These are phyloP conservation scores for Colletotrichum tropicicola DNA, from an alignment of 2,329 filamentous ascomycete genomes.

Conservation along the genomic window DNA sequence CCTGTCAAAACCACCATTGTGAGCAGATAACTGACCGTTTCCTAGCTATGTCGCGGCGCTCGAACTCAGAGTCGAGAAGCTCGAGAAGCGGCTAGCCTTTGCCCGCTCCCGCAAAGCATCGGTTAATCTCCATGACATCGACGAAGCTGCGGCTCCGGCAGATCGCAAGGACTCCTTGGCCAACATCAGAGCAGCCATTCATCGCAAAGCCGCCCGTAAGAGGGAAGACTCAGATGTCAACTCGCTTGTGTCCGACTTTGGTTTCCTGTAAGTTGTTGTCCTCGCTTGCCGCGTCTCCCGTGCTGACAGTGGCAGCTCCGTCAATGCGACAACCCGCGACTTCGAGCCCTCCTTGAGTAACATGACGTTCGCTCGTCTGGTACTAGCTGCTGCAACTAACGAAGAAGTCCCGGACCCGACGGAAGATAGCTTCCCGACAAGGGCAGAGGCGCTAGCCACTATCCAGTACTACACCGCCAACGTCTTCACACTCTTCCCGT, in stretches of 20 bases:
- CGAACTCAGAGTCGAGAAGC: slow-evolving; percentile 88
- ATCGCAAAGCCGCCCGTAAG: slow-evolving; percentile 70
- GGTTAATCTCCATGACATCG: slow-evolving; percentile 71
- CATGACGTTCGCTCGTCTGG: slow-evolving; percentile 91
- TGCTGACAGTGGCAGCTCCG: slow-evolving; percentile 65
- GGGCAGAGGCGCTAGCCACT: slow-evolving; percentile 72
- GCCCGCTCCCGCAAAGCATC: slow-evolving; percentile 77
- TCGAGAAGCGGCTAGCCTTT: slow-evolving; percentile 80
- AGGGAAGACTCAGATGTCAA: slow-evolving; percentile 89
- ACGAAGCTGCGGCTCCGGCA: slow-evolving; percentile 44
- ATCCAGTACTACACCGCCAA: slow-evolving; percentile 88
- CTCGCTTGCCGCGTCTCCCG: neutral
- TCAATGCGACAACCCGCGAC: slow-evolving; percentile 93
- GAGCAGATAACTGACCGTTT: neutral
- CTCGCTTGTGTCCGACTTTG: slow-evolving; percentile 92
- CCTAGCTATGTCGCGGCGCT: slow-evolving; percentile 88
- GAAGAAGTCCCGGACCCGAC: slow-evolving; percentile 72
- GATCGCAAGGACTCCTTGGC: slow-evolving; percentile 70
- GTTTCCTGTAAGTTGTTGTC: slow-evolving; percentile 72
- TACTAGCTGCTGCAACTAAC: slow-evolving; percentile 83
- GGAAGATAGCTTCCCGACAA: slow-evolving; percentile 73
- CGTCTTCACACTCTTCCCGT: slow-evolving; percentile 81
- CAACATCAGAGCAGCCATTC: slow-evolving; percentile 68
- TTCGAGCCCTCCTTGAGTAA: slow-evolving; percentile 89
- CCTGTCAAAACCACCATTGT: neutral